Base-by-base conservation (phyloP, 1,284 basidiomycete species). In the Volvariella surrecta region DNA sequence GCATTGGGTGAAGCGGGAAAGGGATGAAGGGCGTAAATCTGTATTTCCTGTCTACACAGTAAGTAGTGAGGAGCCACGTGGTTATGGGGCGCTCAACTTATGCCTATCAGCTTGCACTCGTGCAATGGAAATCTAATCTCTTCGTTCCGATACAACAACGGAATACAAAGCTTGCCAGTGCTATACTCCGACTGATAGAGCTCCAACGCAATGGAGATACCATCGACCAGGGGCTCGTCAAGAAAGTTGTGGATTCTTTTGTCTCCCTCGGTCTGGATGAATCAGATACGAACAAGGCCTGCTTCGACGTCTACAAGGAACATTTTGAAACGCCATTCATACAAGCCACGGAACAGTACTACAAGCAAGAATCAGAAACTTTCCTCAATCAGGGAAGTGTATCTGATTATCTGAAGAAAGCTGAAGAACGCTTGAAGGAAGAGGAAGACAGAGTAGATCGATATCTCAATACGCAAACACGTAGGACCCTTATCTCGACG, bases 1-100 rank as follows among this genome's bases (percentile, higher is more conserved):
- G 46, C 92, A 98, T 66, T 99, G 96, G 96, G 94, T 99, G 39
- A 97, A 95, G 69, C 82, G 94, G 37, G 94, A 99, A 62, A 86
- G 95, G 60, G 96, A 98, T 55, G 95, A 99, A 61, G 96, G 96
- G 2, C 78, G 92, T 56, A 97, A 93, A 66, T 85, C 87, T 41
- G 86, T 98, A 34, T 97, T 96, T 64, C 83, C 82, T 3, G 89
- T 99, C 21, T 99, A 98, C 66, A 99, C 94, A 20, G 92, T 95
- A 58, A 58, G 89, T 73, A 38, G 15, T 20, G 7, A n/a, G 21
- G 38, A 39, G 22, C 15, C 40, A 24, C 41, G 24, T 44, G 44
- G 16, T 21, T 24, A 40, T 43, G 6, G 30, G 35, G 21, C 39
- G 31, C 40, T 21, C 38, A 48, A 28, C 21, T 31, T 31, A 13